Conservation (phyloP, 1,284 basidiomycete genomes). For the Cystobasidiaceae sp. region DNA sequence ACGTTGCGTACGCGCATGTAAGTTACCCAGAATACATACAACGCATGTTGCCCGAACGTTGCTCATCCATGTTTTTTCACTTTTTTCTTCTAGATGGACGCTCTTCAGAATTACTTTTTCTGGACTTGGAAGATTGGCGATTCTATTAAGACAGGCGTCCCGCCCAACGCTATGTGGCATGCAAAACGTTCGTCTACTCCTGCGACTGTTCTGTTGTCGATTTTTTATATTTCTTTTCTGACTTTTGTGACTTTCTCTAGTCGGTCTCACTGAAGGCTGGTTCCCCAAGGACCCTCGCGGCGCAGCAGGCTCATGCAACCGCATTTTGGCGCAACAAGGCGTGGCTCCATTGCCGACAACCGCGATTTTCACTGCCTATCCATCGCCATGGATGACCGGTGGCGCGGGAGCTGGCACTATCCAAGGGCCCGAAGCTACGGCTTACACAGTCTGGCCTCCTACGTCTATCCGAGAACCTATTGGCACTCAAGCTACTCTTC, state of each 20-base stretch:
- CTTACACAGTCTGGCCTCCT: conserved; percentile 39
- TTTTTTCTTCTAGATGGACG: no score
- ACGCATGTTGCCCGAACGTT: no score
- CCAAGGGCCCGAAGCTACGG: conserved; percentile 26
- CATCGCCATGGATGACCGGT: conserved; percentile 69
- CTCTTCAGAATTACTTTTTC: conserved; percentile 71
- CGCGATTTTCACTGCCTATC: conserved; percentile 49
- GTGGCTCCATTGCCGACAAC: conserved; percentile 9
- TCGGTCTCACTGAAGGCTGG: conserved; percentile 81
- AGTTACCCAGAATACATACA: no score
- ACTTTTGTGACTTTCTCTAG: no score
- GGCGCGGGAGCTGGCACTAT: conserved; percentile 56
- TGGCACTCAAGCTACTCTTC: conserved; percentile 42
- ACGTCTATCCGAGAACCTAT: conserved; percentile 36
- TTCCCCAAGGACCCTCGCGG: conserved; percentile 60
- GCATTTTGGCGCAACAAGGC: conserved; percentile 53
- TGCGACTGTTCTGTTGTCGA: no score
- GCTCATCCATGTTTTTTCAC: no score
- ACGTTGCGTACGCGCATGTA: conserved; percentile 24
- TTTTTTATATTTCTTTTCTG: no score
- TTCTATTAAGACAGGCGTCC: conserved; percentile 57
- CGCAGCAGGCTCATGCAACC: conserved; percentile 63
- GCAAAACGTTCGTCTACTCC: no score
- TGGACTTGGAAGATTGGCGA: conserved; percentile 94
- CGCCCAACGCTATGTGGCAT: conserved; percentile 61